These are phyloP conservation scores for Leccinum longicurvipes DNA, from an alignment of 768 basidiomycete genomes.

Conservation along the genomic window DNA sequence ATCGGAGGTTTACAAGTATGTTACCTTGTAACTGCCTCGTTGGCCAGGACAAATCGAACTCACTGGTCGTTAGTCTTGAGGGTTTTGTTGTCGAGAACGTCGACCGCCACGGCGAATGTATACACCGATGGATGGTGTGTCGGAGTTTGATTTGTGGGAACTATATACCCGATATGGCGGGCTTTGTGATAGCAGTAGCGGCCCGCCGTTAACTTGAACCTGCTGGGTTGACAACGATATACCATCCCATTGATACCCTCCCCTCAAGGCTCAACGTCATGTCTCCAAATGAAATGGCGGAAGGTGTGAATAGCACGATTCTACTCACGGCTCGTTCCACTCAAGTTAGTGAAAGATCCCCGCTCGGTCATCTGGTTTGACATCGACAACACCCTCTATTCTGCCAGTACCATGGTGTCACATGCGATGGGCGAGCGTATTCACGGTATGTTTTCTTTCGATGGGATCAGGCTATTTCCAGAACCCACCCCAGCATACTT, in stretches of 20 bases:
- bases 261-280: slow-evolving; percentile 10
- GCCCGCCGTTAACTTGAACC: background rate
- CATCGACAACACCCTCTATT: slow-evolving; percentile 88
- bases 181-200: background rate
- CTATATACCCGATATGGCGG: slow-evolving; percentile 15
- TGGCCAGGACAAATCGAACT: slow-evolving; percentile 30
- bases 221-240: background rate
- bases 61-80: slow-evolving; percentile 44
- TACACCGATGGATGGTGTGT: slow-evolving; percentile 9
- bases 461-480: background rate
- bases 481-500: slow-evolving; percentile 58
- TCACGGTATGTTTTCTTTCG: slow-evolving; percentile 47
- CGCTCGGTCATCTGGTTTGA: slow-evolving; percentile 74
- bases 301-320: slow-evolving; percentile 19
- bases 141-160: slow-evolving; percentile 30
- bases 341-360: slow-evolving; percentile 40
- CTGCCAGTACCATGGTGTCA: slow-evolving; percentile 68
- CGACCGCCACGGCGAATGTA: slow-evolving; percentile 19
- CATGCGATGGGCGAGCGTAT: slow-evolving; percentile 79
- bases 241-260: slow-evolving; percentile 23
- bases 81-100: slow-evolving; percentile 34
- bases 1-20: background rate
- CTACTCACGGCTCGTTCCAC: background rate
- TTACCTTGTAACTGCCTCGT: background rate
- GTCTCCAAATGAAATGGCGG: slow-evolving; percentile 16